Conservation (phyloP, 257 asterid species). For the Haberlea rhodopensis region DNA sequence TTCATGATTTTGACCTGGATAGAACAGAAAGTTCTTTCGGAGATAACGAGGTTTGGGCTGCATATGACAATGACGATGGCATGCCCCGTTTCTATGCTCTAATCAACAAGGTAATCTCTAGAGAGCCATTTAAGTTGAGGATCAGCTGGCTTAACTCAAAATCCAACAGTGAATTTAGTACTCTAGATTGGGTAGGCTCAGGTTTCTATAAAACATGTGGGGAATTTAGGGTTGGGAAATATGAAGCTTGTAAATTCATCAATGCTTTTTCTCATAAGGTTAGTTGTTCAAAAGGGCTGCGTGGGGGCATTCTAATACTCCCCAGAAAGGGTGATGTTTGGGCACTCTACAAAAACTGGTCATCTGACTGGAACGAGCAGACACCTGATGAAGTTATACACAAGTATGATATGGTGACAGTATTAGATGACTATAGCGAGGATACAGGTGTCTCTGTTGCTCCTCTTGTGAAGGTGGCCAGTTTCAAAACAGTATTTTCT, state of each 20-base stretch:
- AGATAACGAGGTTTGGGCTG: constrained; percentile 69
- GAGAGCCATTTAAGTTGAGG: constrained; percentile 45
- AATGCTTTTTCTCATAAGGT: constrained; percentile 72
- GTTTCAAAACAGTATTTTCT: constrained; percentile 66
- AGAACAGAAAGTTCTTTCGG: constrained; percentile 48
- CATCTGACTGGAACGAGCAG: constrained; percentile 50
- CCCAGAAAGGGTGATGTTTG: constrained; percentile 74
- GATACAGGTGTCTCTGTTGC: constrained; percentile 54
- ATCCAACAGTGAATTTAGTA: constrained; percentile 38
- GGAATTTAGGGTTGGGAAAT: constrained; percentile 63
- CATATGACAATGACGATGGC: constrained; percentile 68
- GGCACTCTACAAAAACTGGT: constrained; percentile 77
- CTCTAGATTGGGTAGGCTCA: constrained; percentile 40
- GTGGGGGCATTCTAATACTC: constrained; percentile 52
- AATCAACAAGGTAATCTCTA: constrained; percentile 43
- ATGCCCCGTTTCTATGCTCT: constrained; percentile 71
- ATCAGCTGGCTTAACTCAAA: constrained; percentile 63
- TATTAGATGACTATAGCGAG: constrained; percentile 57
- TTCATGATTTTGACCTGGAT: constrained; percentile 56
- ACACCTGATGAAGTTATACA: constrained; percentile 59
- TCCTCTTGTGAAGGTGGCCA: constrained; percentile 62
- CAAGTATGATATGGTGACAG: constrained; percentile 65
- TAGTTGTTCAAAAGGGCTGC: constrained; percentile 51
- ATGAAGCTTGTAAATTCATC: constrained; percentile 42
- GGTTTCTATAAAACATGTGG: constrained; percentile 82